Base-by-base conservation (phyloP, 2,329 filamentous ascomycete species). In the Neopestalotiopsis sp. region DNA sequence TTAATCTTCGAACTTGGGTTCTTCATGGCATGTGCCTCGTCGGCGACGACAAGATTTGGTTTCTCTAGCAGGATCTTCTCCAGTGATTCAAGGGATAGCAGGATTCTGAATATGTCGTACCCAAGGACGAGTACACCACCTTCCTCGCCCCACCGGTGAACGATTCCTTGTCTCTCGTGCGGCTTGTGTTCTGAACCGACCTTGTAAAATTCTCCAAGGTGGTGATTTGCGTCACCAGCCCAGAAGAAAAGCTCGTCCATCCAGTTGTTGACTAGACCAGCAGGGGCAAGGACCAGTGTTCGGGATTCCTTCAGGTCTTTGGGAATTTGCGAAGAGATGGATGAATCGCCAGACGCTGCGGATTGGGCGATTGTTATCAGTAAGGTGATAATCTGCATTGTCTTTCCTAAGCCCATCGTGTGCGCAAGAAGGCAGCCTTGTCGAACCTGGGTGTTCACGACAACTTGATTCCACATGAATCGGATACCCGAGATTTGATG, bases 371-470 rank as follows among this genome's bases (percentile, higher is more conserved):
- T 88, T 0, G 93, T 90, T 17, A 92, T 87, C 5, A 98, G 86
- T n/a, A 97, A 82, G 0, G 94, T 92, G 69, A 97, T 94, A 5
- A 94, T 89, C 81, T 97, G 94, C 91, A 97, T 94, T 0, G 94
- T 97, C 82, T 97, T 98, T 17, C 94, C 94, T 2, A 97, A 82
- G 1, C 95, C 95, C 94, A 97, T 97, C 0, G 93, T 94, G 78
- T 97, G 94, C 5, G 94, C 92, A 24, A 97, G 84, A 13, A 97
- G 85, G 76, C 93, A 97, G 2, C 94, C 94, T 78, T 94, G 90
- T 20, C 86, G 85, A 5, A 83, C 81, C 4, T 85, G 81, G 1
- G 83, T 77, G 67, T 90, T 87, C 40, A 87, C 85, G 5, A 95
- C 88, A 59, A 97, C 83, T 71, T 95, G 92, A 73, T 94, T 90